Base-by-base conservation (phyloP, 768 basidiomycete species). In the Leccinum pellstonianum region DNA sequence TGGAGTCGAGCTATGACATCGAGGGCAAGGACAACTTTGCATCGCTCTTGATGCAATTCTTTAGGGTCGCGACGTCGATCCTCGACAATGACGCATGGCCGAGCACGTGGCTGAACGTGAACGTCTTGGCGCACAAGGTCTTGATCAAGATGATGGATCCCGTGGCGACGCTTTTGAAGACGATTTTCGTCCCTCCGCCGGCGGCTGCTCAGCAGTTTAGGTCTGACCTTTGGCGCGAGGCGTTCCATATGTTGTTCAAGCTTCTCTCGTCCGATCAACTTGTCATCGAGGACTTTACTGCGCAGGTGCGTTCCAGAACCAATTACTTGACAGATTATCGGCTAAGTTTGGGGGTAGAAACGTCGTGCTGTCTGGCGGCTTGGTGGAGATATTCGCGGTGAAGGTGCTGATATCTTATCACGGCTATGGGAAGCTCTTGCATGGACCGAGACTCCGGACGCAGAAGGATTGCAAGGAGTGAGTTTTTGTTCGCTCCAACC, bases 361-460 rank as follows among this genome's bases (percentile, higher is more conserved):
- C 90, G 94, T 46, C 86, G 95, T 47, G 91, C 95, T 3, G 91
- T 95, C 10, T 98, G 95, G 95, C 85, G 93, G 38, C 83, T 98
- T n/a, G 93, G 91, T 5, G 95, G 95, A 27, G 96, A 98, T 75
- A 86, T 98, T 67, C 85, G 96, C 23, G 95, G 94, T 10, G 91
- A 96, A 72, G 95, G 94, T 15, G 90, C 94, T 2, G 78, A 83
- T 6, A 86, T 96, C 57, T 73, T 98, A 49, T 74, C 89, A 15
- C 85, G 81, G 33, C 76, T 95, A 5, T 98, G 96, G 96, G 85
- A 90, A 66, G 85, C 91, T 2, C 80, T 98, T 21, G 91, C 88
- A 4, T 89, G 87, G 83, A 83, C 86, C 6, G 86, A 90, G 61
- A 79, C 76, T 46, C 79, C 77, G 3, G 86, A 85, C 56, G 25